Evolutionary conservation across 306 rosid genomes (phyloP).

Genomic region (Ziziphus jujuba): DNA sequence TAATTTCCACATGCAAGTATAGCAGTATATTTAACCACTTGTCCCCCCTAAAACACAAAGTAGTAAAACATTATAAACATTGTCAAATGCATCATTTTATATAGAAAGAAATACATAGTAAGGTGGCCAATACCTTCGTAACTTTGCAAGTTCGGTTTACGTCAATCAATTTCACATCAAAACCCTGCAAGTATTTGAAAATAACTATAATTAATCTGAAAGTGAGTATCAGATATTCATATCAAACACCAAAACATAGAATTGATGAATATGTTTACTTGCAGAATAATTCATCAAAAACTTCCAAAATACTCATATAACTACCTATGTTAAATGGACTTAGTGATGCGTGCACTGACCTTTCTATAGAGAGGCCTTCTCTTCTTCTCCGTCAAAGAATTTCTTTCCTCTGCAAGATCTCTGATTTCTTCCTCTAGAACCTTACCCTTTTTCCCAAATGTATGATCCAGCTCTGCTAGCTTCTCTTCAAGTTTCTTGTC

Average conservation of each 20-base stretch:
- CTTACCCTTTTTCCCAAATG: constrained; percentile 92
- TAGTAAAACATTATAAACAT: constrained; percentile 6
- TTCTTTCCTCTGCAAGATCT: constrained; percentile 97
- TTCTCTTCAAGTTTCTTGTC: constrained; percentile 86
- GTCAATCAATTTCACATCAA: constrained; percentile 79
- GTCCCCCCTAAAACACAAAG: constrained; percentile 74
- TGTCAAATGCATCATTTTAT: not conserved
- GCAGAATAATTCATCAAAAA: not conserved
- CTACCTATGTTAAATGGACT: not conserved
- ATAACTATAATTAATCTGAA: constrained; percentile 7
- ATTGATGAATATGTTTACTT: not conserved
- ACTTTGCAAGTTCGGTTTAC: constrained; percentile 95
- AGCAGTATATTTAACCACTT: constrained; percentile 79
- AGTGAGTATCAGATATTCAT: not conserved
- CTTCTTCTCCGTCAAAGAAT: constrained; percentile 80
- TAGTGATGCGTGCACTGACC: constrained; percentile 39
- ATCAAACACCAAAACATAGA: not conserved
- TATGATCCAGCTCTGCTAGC: constrained; percentile 80
- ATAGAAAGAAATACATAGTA: constrained; percentile 8
- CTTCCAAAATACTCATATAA: not conserved
- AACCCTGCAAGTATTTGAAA: constrained; percentile 62
- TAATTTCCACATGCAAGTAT: constrained; percentile 92
- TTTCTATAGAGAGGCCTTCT: constrained; percentile 79
- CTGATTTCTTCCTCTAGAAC: constrained; percentile 86
- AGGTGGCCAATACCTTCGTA: constrained; percentile 60